phyloP scores from a whole-genome alignment of 2,329 filamentous ascomycete species.

The Penicillium hesseltinei region DNA sequence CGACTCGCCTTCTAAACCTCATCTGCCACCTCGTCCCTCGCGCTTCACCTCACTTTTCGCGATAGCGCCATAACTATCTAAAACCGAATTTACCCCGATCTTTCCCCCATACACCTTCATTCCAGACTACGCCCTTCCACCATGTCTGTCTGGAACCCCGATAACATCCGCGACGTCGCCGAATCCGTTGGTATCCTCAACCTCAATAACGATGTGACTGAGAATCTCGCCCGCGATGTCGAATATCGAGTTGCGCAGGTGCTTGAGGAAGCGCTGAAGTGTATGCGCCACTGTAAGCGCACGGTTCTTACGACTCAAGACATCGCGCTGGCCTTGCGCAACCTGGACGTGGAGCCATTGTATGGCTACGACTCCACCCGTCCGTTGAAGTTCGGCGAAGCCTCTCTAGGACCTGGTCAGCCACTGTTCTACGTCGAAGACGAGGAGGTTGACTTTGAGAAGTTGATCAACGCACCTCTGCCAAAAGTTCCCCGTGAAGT shows the following conservation, averaged over 20 bases:
- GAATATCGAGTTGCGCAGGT: constrained; percentile 94
- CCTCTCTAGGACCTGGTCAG: constrained; percentile 87
- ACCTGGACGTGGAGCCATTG: constrained; percentile 88
- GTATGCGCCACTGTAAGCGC: constrained; percentile 88
- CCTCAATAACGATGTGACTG: constrained; percentile 80
- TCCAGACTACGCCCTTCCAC: constrained; percentile 9
- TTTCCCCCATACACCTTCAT: constrained; percentile 1
- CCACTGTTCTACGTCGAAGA: constrained; percentile 97
- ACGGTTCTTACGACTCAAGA: constrained; percentile 88
- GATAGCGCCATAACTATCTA: neutral
- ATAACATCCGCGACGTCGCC: constrained; percentile 93
- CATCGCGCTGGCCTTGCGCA: constrained; percentile 77
- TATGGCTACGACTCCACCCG: constrained; percentile 95
- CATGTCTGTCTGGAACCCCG: constrained; percentile 84
- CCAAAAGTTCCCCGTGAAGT: constrained; percentile 93
- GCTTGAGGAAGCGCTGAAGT: constrained; percentile 88
- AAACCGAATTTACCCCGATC: neutral
- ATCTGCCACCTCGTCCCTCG: neutral
- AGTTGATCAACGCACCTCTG: constrained; percentile 92
- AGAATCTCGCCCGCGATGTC: constrained; percentile 86
- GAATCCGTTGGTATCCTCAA: constrained; percentile 87
- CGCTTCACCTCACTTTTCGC: neutral
- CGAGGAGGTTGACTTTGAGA: constrained; percentile 98
- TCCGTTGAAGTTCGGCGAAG: constrained; percentile 87
- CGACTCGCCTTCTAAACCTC: constrained; percentile 6